Conservation (phyloP, 1,139 yeast species). For the Taphrina flavorubra region DNA sequence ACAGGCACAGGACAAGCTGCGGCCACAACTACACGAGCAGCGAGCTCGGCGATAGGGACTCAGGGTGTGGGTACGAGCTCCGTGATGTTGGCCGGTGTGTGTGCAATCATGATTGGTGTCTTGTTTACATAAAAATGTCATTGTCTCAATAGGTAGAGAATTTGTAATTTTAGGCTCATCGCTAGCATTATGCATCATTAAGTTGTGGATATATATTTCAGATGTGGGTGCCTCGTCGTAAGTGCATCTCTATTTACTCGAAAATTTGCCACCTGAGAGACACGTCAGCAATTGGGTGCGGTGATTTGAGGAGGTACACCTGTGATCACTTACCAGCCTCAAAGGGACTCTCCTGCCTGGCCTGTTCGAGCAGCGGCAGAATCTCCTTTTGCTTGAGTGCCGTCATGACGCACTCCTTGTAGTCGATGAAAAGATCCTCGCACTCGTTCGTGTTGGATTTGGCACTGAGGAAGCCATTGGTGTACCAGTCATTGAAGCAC, state of each 20-base stretch:
- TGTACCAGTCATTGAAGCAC: conserved; percentile 45
- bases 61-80: not conserved
- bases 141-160: not conserved
- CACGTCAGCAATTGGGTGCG: not conserved
- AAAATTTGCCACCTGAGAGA: conserved; percentile 26
- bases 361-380: conserved; percentile 41
- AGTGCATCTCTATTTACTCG: conserved; percentile 4
- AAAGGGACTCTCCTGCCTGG: conserved; percentile 41
- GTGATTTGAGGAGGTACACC: too few relatives aligned
- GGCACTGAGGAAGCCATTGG: conserved; percentile 43
- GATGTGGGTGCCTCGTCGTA: not conserved
- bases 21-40: not conserved
- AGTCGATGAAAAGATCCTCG: conserved; percentile 43
- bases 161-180: conserved; percentile 8
- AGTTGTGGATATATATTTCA: not conserved
- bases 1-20: not conserved
- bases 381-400: conserved; percentile 40
- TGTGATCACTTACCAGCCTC: conserved; percentile 26
- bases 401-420: conserved; percentile 42
- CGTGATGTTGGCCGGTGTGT: not conserved
- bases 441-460: conserved; percentile 41
- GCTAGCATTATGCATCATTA: conserved; percentile 14
- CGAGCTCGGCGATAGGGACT: not conserved
- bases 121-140: not conserved
- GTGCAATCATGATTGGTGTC: conserved; percentile 5